Conservation (phyloP, 2,329 filamentous ascomycete species). For the Phoma sp. region DNA sequence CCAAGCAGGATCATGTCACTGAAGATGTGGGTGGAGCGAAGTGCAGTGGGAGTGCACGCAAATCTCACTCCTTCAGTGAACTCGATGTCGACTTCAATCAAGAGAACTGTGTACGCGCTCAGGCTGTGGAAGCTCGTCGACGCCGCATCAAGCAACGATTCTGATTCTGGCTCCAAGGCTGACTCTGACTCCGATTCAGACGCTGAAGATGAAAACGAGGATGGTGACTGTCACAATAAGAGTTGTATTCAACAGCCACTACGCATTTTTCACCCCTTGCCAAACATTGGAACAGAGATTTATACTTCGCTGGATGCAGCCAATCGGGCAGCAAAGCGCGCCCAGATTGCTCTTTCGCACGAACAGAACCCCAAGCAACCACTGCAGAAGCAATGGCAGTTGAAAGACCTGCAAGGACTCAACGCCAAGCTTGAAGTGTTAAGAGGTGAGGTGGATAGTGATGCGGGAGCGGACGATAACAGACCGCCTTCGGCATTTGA, state of each 20-base stretch:
- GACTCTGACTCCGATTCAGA: too few species aligned
- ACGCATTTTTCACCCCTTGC: conserved; percentile 20
- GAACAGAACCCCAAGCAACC: conserved; percentile 14
- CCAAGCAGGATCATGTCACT: conserved; percentile 14
- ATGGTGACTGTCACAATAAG: background rate
- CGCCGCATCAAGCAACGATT: background rate
- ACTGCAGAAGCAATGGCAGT: conserved; percentile 25
- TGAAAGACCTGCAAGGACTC: conserved; percentile 20
- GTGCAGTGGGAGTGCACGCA: conserved; percentile 19
- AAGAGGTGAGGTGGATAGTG: background rate
- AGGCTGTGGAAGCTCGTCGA: conserved; percentile 28
- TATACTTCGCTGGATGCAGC: conserved; percentile 34
- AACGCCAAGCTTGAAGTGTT: conserved; percentile 22
- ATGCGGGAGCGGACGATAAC: background rate
- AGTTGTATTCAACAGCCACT: background rate
- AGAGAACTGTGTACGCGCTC: conserved; percentile 31
- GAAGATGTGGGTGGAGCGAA: conserved; percentile 30
- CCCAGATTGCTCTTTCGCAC: conserved; percentile 38
- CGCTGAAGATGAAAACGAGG: background rate
- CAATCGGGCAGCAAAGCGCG: conserved; percentile 33
- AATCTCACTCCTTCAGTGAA: conserved; percentile 7
- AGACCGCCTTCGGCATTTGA: background rate
- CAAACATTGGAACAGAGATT: conserved; percentile 19
- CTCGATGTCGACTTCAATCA: conserved; percentile 10
- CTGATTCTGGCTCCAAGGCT: background rate